These are phyloP conservation scores for Saturnispora galanensis DNA, from an alignment of 805 yeast genomes.

Conservation along the genomic window DNA sequence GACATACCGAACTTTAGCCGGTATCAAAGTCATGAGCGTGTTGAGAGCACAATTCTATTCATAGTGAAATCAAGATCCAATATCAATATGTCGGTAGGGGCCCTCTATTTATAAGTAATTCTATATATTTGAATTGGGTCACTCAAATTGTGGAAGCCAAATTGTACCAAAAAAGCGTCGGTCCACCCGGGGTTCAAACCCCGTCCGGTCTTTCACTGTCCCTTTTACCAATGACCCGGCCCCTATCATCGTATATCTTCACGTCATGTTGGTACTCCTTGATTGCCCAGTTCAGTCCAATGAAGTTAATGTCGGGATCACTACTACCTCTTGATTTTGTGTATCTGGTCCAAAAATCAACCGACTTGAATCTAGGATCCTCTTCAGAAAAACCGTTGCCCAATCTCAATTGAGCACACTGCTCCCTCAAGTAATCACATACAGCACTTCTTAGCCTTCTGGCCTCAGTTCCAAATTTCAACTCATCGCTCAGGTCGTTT, in stretches of 20 bases:
- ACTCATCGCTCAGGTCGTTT: slow-evolving; percentile 48
- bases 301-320: slow-evolving; percentile 59
- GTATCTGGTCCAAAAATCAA: slow-evolving; percentile 65
- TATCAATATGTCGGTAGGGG: no score
- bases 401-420: slow-evolving; percentile 43
- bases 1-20: no score
- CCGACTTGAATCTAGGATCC: slow-evolving; percentile 58
- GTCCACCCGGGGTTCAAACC: slow-evolving; percentile 2
- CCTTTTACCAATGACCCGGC: slow-evolving; percentile 21
- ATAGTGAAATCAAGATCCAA: no score
- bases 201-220: slow-evolving; percentile 12
- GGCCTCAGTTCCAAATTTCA: slow-evolving; percentile 57
- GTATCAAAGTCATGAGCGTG: no score
- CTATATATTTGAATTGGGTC: no score
- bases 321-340: slow-evolving; percentile 55
- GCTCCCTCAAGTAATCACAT: slow-evolving; percentile 57
- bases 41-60: no score
- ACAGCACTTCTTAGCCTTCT: slow-evolving; percentile 56
- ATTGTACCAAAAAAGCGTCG: neutral
- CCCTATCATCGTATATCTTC: slow-evolving; percentile 24
- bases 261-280: slow-evolving; percentile 48
- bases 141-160: neutral
- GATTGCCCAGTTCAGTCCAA: slow-evolving; percentile 80
- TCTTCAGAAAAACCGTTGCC: slow-evolving; percentile 40
- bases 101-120: no score